Evolutionary conservation across 371 early-diverging fungal genomes (phyloP).

Genomic region (Apophysomyces sp.): DNA sequence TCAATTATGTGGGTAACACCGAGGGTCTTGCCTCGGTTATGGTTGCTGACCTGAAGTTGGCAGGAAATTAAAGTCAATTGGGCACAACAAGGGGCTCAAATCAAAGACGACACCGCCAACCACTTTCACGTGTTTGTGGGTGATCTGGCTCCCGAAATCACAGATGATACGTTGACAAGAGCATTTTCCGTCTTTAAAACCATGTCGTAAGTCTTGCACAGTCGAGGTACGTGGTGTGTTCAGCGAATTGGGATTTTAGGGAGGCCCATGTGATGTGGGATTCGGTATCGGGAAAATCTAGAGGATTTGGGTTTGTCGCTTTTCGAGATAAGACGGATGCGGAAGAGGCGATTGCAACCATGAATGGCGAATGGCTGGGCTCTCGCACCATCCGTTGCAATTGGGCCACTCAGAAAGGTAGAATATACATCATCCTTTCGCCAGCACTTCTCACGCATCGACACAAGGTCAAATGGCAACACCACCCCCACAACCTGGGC

Average conservation of each 20-base stretch:
- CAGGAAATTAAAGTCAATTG: conserved; percentile 87
- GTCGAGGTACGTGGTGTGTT: background rate
- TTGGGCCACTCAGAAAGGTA: conserved; percentile 85
- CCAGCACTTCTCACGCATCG: background rate
- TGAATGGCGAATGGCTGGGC: conserved; percentile 80
- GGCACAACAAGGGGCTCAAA: conserved; percentile 65
- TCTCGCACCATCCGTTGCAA: conserved; percentile 69
- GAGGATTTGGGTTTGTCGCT: conserved; percentile 90
- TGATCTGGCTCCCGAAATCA: conserved; percentile 82
- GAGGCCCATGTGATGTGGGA: conserved; percentile 94
- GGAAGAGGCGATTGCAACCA: conserved; percentile 75
- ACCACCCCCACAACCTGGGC: conserved; percentile 54
- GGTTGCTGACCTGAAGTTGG: background rate
- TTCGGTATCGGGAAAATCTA: conserved; percentile 74
- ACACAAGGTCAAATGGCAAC: conserved; percentile 44
- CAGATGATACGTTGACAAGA: conserved; percentile 70
- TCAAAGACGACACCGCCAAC: conserved; percentile 63
- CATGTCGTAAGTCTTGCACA: conserved; percentile 63
- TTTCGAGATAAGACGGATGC: conserved; percentile 85
- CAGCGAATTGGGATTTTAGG: conserved; percentile 27
- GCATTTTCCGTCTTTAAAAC: conserved; percentile 74
- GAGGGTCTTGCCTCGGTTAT: background rate
- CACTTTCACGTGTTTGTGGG: conserved; percentile 88
- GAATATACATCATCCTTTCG: background rate
- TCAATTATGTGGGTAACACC: conserved; percentile 34